These are phyloP conservation scores for Escallonia herrerae DNA, from an alignment of 129 eudicot species.

Conservation along the genomic window DNA sequence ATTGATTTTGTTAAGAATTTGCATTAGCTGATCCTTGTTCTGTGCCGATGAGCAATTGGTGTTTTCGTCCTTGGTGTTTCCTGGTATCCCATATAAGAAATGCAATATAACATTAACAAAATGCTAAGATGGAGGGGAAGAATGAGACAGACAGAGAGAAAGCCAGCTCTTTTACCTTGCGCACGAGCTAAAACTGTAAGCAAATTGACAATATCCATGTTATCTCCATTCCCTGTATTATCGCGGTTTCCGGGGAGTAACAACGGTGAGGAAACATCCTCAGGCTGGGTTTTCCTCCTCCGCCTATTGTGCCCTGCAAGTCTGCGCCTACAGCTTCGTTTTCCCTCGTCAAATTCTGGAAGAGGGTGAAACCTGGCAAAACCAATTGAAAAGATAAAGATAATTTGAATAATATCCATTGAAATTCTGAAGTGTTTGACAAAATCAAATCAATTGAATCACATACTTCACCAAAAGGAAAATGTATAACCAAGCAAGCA, in stretches of 20 bases:
- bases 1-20: conserved; percentile 71
- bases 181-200: conserved; percentile 63
- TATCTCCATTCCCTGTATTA: conserved; percentile 40
- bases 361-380: conserved; percentile 83
- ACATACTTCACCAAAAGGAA: no score
- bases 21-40: conserved; percentile 69
- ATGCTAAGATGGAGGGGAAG: background rate
- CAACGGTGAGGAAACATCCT: conserved; percentile 54
- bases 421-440: no score
- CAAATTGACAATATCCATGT: conserved; percentile 62
- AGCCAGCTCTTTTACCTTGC: conserved; percentile 43
- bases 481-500: no score
- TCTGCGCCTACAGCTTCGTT: conserved; percentile 92
- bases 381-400: background rate
- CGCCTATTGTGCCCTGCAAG: conserved; percentile 96
- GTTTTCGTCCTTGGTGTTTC: conserved; percentile 43
- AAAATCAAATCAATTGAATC: no score
- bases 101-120: background rate
- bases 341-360: conserved; percentile 93
- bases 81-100: conserved; percentile 22
- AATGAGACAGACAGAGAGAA: background rate
- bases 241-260: conserved; percentile 39
- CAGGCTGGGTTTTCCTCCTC: conserved; percentile 85
- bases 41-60: conserved; percentile 33
- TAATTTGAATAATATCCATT: no score